A percentile compares a stretch with the other conserved stretches of the same genome.
phyloP scores from a whole-genome alignment of 257 asterid species.

The Sherardia arvensis region DNA sequence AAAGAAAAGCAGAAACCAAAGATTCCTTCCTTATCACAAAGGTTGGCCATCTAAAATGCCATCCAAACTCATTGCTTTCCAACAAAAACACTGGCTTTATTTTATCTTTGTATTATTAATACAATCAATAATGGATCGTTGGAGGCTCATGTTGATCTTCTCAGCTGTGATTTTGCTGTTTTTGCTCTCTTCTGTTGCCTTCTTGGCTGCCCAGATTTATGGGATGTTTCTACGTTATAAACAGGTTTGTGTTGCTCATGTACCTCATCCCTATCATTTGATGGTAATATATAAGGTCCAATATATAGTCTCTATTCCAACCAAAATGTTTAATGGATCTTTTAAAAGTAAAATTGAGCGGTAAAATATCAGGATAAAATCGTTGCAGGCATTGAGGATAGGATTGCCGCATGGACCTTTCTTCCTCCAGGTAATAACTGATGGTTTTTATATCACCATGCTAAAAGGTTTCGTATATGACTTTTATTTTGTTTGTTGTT shows the following conservation, averaged over 20 bases:
- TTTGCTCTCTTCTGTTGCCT: conserved; percentile 13
- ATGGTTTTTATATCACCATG: no score
- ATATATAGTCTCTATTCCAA: no score
- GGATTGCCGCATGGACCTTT: conserved; percentile 94
- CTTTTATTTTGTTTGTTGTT: neutral
- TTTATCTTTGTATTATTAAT: no score
- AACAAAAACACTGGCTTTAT: no score
- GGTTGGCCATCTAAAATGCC: neutral
- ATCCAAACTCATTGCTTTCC: neutral
- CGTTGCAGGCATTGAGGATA: conserved; percentile 48
- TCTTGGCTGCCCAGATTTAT: conserved; percentile 26
- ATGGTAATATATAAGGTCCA: no score
- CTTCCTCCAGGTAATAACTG: conserved; percentile 57
- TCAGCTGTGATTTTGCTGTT: conserved; percentile 28
- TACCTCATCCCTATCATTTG: neutral
- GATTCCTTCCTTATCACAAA: neutral
- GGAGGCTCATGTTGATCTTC: conserved; percentile 26
- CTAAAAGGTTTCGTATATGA: no score
- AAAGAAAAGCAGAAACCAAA: neutral
- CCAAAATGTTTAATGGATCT: no score
- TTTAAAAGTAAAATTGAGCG: no score
- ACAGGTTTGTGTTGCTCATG: conserved; percentile 41
- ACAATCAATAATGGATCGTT: conserved; percentile 52
- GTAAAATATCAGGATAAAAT: conserved; percentile 80
- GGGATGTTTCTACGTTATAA: conserved; percentile 63